Evolutionary conservation across 192 early-diverging fungal genomes (phyloP).

Genomic region (Coemansia sp.): DNA sequence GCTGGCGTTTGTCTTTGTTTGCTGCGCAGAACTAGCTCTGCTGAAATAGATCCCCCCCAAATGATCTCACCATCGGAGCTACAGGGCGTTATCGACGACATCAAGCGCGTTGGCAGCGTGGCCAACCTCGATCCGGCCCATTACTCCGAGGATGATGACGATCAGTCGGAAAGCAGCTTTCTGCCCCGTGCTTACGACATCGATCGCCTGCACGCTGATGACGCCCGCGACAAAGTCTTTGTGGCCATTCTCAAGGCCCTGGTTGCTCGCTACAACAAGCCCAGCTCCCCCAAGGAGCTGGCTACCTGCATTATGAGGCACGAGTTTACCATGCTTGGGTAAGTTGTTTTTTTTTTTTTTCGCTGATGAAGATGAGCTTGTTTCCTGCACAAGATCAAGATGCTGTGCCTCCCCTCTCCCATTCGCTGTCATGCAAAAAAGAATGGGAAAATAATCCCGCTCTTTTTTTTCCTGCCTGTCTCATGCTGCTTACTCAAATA

Average conservation of each 20-base stretch:
- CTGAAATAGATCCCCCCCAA: background rate
- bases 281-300: constrained; percentile 80
- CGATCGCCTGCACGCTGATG: constrained; percentile 68
- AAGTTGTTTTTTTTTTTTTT: constrained; percentile 47
- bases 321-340: constrained; percentile 76
- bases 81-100: constrained; percentile 38
- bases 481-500: constrained; percentile 6
- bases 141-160: constrained; percentile 28
- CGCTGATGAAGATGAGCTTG: background rate
- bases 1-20: background rate
- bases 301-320: constrained; percentile 75
- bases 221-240: constrained; percentile 83
- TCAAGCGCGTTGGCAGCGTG: constrained; percentile 40
- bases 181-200: constrained; percentile 45
- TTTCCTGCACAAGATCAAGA: background rate
- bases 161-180: constrained; percentile 44
- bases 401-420: constrained; percentile 9
- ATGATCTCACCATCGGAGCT: constrained; percentile 52
- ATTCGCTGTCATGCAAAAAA: constrained; percentile 8
- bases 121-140: constrained; percentile 17
- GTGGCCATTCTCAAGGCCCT: constrained; percentile 83
- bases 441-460: constrained; percentile 11
- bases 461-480: background rate
- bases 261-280: constrained; percentile 71
- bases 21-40: constrained; percentile 4